phyloP scores from a whole-genome alignment of 441 rosid species.

The Syzygium malaccense region DNA sequence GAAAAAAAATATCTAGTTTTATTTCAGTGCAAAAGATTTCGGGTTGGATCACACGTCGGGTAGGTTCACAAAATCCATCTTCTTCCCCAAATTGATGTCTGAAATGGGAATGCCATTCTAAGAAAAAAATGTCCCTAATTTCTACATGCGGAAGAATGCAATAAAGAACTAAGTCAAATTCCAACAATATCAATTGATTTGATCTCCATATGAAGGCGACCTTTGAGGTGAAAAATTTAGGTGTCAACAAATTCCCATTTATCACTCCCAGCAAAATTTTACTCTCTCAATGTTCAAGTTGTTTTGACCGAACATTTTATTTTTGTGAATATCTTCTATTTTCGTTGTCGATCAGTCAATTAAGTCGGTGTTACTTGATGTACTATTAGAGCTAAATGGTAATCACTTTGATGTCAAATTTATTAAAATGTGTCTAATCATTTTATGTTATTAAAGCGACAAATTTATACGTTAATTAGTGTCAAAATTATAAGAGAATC shows the following conservation, averaged over 20 bases:
- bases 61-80: neutral
- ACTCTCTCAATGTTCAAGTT: neutral
- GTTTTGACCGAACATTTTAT: neutral
- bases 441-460: neutral
- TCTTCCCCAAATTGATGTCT: neutral
- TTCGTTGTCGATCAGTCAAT: neutral
- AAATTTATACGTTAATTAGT: neutral
- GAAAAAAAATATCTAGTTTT: neutral
- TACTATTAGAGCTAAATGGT: neutral
- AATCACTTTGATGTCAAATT: neutral
- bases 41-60: neutral
- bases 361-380: neutral
- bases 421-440: neutral
- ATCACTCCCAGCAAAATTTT: neutral
- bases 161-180: neutral
- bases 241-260: neutral
- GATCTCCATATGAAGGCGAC: neutral
- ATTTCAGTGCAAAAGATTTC: neutral
- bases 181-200: neutral
- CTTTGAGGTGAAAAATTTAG: neutral
- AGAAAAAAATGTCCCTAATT: neutral
- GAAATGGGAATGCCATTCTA: neutral
- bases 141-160: neutral
- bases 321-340: neutral
- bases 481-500: neutral